Evolutionary conservation across 1,284 basidiomycete species (phyloP).

Genomic region (Athelia sp.): DNA sequence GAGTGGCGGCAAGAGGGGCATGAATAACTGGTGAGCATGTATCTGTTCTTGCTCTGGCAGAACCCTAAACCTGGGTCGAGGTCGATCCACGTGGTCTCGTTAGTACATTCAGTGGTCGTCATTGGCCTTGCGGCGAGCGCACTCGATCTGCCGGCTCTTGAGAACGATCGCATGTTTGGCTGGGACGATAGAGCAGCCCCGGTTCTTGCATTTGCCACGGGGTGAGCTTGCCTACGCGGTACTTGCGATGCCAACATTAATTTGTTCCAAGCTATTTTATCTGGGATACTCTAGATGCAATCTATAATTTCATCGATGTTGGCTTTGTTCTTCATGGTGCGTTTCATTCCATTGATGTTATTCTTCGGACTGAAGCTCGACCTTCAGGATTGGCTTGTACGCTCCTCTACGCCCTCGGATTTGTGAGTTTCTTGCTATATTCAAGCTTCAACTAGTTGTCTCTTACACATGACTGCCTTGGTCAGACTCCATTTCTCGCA

Average conservation of each 20-base stretch:
- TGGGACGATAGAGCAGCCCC: conserved; percentile 35
- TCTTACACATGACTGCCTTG: neutral
- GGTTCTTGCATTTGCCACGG: conserved; percentile 38
- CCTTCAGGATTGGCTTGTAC: conserved; percentile 50
- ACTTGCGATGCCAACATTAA: neutral
- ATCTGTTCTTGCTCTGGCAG: conserved; percentile 11
- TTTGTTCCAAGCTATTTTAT: conserved; percentile 38
- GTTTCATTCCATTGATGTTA: conserved; percentile 4
- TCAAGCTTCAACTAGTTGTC: neutral
- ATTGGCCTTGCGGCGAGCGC: conserved; percentile 36
- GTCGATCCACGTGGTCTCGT: conserved; percentile 32
- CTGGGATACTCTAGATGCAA: conserved; percentile 48
- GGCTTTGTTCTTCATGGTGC: conserved; percentile 67
- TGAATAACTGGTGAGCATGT: conserved; percentile 39
- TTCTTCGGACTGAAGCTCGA: conserved; percentile 2
- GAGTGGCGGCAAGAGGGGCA: conserved; percentile 27
- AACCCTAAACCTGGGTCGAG: conserved; percentile 39
- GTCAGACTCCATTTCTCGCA: conserved; percentile 65
- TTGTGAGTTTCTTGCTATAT: conserved; percentile 38
- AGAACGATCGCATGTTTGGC: conserved; percentile 42
- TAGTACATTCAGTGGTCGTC: conserved; percentile 40
- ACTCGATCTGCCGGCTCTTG: conserved; percentile 29
- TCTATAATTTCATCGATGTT: conserved; percentile 40
- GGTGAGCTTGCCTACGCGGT: conserved; percentile 29
- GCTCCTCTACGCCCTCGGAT: conserved; percentile 52